Evolutionary conservation across 1,139 yeast genomes (phyloP), one percentile per base, ranked within the genome.

Genomic region (Casaregolazyma lundiana): DNA sequence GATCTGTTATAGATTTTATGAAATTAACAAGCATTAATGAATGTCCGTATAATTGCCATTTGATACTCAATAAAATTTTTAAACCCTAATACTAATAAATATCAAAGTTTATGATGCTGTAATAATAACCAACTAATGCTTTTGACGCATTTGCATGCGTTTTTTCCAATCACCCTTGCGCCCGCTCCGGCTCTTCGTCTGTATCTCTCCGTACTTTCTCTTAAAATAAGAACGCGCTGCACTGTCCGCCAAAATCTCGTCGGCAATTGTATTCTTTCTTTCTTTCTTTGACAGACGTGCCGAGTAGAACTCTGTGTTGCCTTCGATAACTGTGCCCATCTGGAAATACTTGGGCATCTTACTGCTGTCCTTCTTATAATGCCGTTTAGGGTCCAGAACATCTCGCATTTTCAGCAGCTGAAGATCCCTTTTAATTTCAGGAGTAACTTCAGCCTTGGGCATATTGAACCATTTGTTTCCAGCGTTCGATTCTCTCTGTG

Each of bases 321-420:
- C 94, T 58, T 85, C 94, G 17, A 90, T 67, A 32, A 92, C 78
- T 0, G 97, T 89, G 9, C 98, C 98, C 61, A 86, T 77, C 53
- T 90, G 94, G 65, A 92, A 89, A 54, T 73, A 79, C 60, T 86
- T 88, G 17, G 96, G 95, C 4, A 78, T 73, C 47, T 75, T 76
- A 84, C 95, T 86, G 53, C 81, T 83, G 49, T 85, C 94, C 65
- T 87, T 87, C 67, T 86, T 88, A 68, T 92, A 92, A 67, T 89
- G 96, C 59, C 97, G 78, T 67, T 92, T 92, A 4, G 97, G 97
- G 62, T 92, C 98, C 53, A 92, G 74, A 16, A 92, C 96, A 52
- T 84, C 82, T 67, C 98, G 80, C 71, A 90, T 87, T 60, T 87
- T 83, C 49, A 92, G 73, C 26, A 92, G 69, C 61, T 80, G 73